A percentile compares a stretch with the other conserved stretches of the same genome.
Conservation (phyloP, 208 protist genomes). For the Herpetomonas tarakana region DNA sequence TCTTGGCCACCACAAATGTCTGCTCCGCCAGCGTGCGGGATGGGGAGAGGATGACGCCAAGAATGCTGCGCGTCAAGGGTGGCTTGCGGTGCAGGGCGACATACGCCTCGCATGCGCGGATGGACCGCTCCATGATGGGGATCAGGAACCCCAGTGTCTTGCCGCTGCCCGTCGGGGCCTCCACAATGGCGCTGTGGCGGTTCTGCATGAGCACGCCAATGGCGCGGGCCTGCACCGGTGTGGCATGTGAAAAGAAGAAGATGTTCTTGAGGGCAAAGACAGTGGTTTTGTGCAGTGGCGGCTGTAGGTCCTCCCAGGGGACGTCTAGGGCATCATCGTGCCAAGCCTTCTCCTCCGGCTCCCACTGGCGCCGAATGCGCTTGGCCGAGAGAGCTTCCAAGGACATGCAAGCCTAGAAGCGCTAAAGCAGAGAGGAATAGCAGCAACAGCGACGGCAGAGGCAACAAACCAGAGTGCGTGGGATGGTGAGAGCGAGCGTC, state of each 20-base stretch:
- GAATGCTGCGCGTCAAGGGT: slow-evolving; percentile 57
- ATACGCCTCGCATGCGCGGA: slow-evolving; percentile 54
- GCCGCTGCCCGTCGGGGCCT: slow-evolving; percentile 97
- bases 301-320: slow-evolving; percentile 81
- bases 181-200: slow-evolving; percentile 81
- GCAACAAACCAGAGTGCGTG: too few relatives aligned
- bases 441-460: too few relatives aligned
- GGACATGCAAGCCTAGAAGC: slow-evolving; percentile 28
- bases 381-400: slow-evolving; percentile 55
- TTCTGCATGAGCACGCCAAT: slow-evolving; percentile 44
- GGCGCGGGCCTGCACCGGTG: slow-evolving; percentile 77
- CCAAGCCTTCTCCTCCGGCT: slow-evolving; percentile 83
- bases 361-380: slow-evolving; percentile 70
- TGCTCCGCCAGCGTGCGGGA: slow-evolving; percentile 82
- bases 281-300: slow-evolving; percentile 61
- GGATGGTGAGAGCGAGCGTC: too few relatives aligned
- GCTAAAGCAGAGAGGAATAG: background rate
- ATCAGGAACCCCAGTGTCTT: slow-evolving; percentile 97
- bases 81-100: slow-evolving; percentile 41
- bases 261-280: slow-evolving; percentile 85
- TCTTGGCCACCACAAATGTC: slow-evolving; percentile 78
- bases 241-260: slow-evolving; percentile 91
- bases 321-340: slow-evolving; percentile 70
- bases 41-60: slow-evolving; percentile 80
- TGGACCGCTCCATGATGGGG: slow-evolving; percentile 78